phyloP scores from a whole-genome alignment of 768 basidiomycete species.

The Mycena floridula region DNA sequence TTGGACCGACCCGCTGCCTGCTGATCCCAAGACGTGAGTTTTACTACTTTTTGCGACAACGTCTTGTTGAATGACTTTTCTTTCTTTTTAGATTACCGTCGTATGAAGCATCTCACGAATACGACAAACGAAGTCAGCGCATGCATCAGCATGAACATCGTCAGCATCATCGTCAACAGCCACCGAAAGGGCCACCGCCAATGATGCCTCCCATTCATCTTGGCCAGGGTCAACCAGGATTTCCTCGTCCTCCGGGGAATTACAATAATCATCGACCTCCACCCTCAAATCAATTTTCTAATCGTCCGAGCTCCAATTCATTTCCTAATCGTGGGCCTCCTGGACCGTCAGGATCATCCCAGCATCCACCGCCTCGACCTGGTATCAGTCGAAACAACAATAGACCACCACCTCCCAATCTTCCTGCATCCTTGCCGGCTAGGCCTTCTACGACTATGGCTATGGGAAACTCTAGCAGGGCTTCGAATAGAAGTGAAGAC shows the following conservation, averaged over 20 bases:
- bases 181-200: background rate
- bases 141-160: slow-evolving; percentile 39
- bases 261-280: background rate
- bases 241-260: background rate
- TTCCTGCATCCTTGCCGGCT: no score
- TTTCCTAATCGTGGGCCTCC: no score
- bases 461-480: no score
- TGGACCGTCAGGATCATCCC: no score
- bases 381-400: no score
- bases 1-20: slow-evolving; percentile 85
- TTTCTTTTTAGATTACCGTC: slow-evolving; percentile 47
- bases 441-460: no score
- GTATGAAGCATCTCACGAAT: slow-evolving; percentile 82
- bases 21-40: slow-evolving; percentile 73
- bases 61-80: no score
- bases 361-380: no score
- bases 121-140: slow-evolving; percentile 67
- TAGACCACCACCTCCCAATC: no score
- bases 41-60: background rate
- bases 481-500: no score
- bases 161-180: slow-evolving; percentile 28
- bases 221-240: background rate
- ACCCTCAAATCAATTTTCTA: no score
- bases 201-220: background rate
- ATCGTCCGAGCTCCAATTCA: no score